Conservation (phyloP, 495 filamentous ascomycete species). For the Neurospora sp. region DNA sequence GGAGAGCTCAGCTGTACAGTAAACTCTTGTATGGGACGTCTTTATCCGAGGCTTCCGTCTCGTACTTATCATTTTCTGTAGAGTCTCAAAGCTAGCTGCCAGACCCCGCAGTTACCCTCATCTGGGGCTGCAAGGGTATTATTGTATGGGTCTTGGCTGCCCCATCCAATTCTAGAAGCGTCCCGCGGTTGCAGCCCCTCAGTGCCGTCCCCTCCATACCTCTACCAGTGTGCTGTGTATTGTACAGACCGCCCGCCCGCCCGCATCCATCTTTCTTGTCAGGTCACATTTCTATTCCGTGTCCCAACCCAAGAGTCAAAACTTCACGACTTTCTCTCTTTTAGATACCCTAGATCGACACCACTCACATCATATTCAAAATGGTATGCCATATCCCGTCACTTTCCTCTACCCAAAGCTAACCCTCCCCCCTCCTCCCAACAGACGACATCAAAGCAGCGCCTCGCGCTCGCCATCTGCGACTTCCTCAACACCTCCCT, state of each 20-base stretch:
- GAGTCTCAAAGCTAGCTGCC: not conserved
- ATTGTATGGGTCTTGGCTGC: not conserved
- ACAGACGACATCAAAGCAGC: slow-evolving; percentile 71
- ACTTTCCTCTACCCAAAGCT: too few species aligned
- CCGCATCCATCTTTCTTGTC: not conserved
- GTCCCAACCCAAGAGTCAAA: not conserved
- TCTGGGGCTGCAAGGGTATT: not conserved
- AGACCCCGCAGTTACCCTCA: not conserved
- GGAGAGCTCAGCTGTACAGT: not conserved
- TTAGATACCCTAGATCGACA: not conserved
- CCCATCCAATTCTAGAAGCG: not conserved
- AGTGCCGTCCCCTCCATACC: not conserved
- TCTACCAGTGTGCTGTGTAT: not conserved
- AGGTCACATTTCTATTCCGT: not conserved
- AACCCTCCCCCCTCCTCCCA: not conserved
- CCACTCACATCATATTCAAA: not conserved
- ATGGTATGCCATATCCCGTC: not conserved
- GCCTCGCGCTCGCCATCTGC: slow-evolving; percentile 91
- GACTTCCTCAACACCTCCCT: slow-evolving; percentile 82
- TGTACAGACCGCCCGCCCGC: not conserved
- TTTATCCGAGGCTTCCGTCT: too few species aligned
- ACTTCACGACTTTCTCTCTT: not conserved
- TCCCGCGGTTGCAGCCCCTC: not conserved
- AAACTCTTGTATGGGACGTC: too few species aligned
- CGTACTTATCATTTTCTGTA: not conserved